These are phyloP conservation scores for Solioccasus polychromus DNA, from an alignment of 768 basidiomycete species.

Conservation along the genomic window DNA sequence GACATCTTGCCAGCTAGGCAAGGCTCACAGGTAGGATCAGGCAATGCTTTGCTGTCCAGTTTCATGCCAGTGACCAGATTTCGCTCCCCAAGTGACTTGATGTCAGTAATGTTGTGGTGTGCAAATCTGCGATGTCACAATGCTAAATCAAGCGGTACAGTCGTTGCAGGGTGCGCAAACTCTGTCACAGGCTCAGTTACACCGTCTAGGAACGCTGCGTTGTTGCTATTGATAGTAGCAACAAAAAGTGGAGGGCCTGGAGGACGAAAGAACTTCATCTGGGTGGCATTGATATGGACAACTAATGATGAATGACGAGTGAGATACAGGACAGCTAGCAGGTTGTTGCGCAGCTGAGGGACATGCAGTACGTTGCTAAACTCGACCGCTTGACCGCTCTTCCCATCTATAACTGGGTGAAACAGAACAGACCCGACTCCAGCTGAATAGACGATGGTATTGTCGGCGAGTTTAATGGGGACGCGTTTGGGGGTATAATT, in stretches of 20 bases:
- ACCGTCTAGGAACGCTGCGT: too few species aligned
- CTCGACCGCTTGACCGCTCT: constrained; percentile 4
- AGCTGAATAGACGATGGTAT: neutral
- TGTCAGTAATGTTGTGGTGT: neutral
- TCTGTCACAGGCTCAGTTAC: neutral
- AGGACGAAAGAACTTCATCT: neutral
- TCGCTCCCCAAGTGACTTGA: neutral
- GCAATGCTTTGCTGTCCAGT: neutral
- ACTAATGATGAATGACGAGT: neutral
- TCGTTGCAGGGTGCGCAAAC: neutral
- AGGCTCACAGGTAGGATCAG: neutral
- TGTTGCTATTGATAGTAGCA: neutral
- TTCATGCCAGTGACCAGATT: too few species aligned
- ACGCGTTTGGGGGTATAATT: neutral
- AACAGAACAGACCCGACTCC: constrained; percentile 3
- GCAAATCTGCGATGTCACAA: too few species aligned
- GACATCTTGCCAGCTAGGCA: neutral
- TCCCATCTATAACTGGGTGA: constrained; percentile 3
- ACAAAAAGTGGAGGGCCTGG: neutral
- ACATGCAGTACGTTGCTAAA: constrained; percentile 18
- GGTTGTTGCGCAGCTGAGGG: too few species aligned
- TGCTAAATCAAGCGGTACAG: neutral
- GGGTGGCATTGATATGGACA: neutral
- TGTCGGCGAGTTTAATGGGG: neutral
- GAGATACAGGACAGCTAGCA: too few species aligned